A percentile compares a stretch with the other conserved stretches of the same genome.
Conservation (phyloP, 768 basidiomycete species). For the Myochromella boudieri region DNA sequence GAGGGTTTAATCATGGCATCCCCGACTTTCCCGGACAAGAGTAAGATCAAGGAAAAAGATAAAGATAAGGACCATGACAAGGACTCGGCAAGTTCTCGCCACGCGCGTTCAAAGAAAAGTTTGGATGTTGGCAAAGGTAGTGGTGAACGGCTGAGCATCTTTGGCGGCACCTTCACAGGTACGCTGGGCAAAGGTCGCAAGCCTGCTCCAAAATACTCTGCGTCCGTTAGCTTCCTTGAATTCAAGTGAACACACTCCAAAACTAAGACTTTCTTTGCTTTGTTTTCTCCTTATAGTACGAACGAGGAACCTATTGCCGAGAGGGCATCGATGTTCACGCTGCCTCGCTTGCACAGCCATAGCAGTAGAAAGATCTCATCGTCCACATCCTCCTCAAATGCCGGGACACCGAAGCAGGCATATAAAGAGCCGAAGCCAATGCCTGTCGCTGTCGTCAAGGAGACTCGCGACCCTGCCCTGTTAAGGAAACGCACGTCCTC, state of each 20-base stretch:
- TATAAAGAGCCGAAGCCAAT: conserved; percentile 11
- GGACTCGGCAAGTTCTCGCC: conserved; percentile 31
- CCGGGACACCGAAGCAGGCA: conserved; percentile 17
- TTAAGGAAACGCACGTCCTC: conserved; percentile 61
- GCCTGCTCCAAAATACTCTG: conserved; percentile 73
- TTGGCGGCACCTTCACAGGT: conserved; percentile 64
- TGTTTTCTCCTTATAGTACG: conserved; percentile 25
- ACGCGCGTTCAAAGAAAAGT: conserved; percentile 49
- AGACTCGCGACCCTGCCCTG: conserved; percentile 35
- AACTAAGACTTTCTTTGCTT: neutral
- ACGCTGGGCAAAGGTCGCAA: conserved; percentile 71
- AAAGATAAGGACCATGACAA: conserved; percentile 35
- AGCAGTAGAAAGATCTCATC: conserved; percentile 41
- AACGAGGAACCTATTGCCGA: conserved; percentile 35
- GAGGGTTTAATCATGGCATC: conserved; percentile 20
- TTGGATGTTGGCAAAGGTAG: conserved; percentile 44
- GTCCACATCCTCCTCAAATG: conserved; percentile 42
- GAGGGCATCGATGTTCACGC: conserved; percentile 47
- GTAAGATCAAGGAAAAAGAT: conserved; percentile 22
- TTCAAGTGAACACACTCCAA: neutral
- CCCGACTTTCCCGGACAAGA: conserved; percentile 31
- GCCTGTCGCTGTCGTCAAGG: conserved; percentile 13
- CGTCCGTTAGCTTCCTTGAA: conserved; percentile 42
- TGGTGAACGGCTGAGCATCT: conserved; percentile 76
- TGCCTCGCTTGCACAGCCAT: conserved; percentile 46